Evolutionary conservation across 805 yeast genomes (phyloP), one percentile per base, ranked within the genome.

Genomic region (Hanseniaspora nectarophila): DNA sequence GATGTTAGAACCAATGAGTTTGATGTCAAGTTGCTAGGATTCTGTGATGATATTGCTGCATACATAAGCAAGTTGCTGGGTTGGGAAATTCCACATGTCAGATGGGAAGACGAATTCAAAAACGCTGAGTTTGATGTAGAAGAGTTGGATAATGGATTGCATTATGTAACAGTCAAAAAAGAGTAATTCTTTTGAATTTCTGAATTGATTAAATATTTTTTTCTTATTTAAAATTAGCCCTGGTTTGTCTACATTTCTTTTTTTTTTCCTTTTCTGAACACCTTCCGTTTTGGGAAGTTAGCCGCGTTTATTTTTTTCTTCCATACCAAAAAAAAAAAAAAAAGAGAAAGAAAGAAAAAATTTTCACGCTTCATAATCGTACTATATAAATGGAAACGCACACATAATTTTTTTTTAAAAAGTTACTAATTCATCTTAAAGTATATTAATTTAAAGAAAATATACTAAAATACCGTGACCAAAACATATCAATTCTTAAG

Each of bases 31-130:
- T 63, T 88, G 16, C 64, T 87, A 23, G 96, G 96, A 1, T 76
- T 74, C 57, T 85, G 95, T 65, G 97, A 89, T 61, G 88, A 84
- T 58, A 85, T 77, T 6, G 87, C 85, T 5, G 75, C 82, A 26
- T 77, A 77, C 62, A 68, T 88, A 1, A 70, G 79, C 40, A 73
- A 75, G 26, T 70, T 71, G 54, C 65, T 83, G 38, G 72, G 72
- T 5, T 82, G 89, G 89, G 67, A 70, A 4, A 71, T 84, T 42
- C 69, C 76, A 1, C 87, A 82, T 60, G 62, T 69, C n/a, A 72
- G 73, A 59, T 74, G 74, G 62, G 63, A 67, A 5, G 58, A 63
- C 35, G 67, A 72, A 5, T 45, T 65, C 37, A 54, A 67, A 55
- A 51, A 56, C 13, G 58, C 54, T 29, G 54, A 57, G 7, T 59